Evolutionary conservation across 78 protist species (phyloP), one percentile per base, ranked within the genome.

Genomic region (Dictyostelium capitatum): DNA sequence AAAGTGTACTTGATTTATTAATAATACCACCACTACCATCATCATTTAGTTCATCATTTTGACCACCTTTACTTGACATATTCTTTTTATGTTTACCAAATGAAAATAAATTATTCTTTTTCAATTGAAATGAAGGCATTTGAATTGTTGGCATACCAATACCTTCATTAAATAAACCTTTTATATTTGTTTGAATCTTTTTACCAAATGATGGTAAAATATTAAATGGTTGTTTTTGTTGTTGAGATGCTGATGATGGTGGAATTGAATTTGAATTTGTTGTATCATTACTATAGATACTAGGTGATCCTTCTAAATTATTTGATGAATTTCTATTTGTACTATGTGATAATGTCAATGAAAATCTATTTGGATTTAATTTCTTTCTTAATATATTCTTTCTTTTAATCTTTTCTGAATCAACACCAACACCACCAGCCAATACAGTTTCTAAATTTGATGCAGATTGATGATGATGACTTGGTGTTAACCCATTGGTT

Each of bases 291-390:
- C 67, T 80, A 46, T 73, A 73, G 6, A 43, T 67, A 32, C 12
- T 67, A 30, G 75, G 75, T 10, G 48, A 15, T 0, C 46, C 28
- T 46, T 73, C 79, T 73, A 73, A 73, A 73, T 73, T 46, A 46
- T 30, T 62, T 46, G 6, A 11, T 62, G 37, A 41, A 75, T 79
- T 79, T 77, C 67, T 46, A 37, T 70, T 72, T 14, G 53, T 17
- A 73, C 79, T 73, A 73, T 73, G 79, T 30, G 51, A 47, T n/a
- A 85, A 43, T 8, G 92, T 85, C 12, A 85, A 32, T 51, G 92
- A 85, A 28, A 85, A 48, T 85, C 92, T 53, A 85, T 85, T 72
- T 41, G 92, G 46, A 59, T 85, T 46, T 1, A 72, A 62, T 47
- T 41, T 85, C 30, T 83, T 51, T 30, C 48, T 77, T 46, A 85